Conservation (phyloP, 352 stramenopile genomes). For the Aphanomyces astaci region DNA sequence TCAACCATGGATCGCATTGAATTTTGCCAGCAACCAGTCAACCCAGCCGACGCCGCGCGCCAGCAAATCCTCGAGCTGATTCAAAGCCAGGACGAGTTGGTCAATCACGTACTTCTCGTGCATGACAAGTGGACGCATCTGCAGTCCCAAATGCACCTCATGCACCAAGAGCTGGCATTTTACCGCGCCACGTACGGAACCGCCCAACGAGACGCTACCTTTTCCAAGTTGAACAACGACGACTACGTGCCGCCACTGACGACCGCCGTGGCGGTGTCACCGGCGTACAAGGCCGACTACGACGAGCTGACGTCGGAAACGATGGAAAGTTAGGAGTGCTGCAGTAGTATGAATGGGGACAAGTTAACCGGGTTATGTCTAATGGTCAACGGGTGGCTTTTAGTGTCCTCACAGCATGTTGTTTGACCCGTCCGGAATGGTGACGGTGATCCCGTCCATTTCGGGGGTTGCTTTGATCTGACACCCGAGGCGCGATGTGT, state of each 20-base stretch:
- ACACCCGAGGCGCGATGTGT: slow-evolving; percentile 88
- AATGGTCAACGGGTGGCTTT: too few species aligned
- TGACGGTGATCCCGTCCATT: slow-evolving; percentile 80
- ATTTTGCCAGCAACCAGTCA: not conserved
- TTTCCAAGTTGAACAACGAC: not conserved
- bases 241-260: not conserved
- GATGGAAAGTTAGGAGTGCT: too few species aligned
- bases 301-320: too few species aligned
- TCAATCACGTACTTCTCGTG: not conserved
- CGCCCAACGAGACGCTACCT: not conserved
- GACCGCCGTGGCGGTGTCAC: too few species aligned
- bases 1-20: not conserved
- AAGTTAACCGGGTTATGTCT: too few species aligned
- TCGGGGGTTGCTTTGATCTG: slow-evolving; percentile 86
- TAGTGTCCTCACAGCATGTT: slow-evolving; percentile 89
- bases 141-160: not conserved
- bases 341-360: too few species aligned
- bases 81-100: slow-evolving; percentile 2
- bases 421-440: slow-evolving; percentile 80
- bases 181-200: slow-evolving; percentile 8
- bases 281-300: not conserved
- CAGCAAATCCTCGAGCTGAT: not conserved
- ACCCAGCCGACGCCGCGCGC: not conserved
- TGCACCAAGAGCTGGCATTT: not conserved
- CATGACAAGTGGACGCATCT: not conserved